These are phyloP conservation scores for Candida glaebosa DNA, from an alignment of 805 yeast genomes.

Conservation along the genomic window DNA sequence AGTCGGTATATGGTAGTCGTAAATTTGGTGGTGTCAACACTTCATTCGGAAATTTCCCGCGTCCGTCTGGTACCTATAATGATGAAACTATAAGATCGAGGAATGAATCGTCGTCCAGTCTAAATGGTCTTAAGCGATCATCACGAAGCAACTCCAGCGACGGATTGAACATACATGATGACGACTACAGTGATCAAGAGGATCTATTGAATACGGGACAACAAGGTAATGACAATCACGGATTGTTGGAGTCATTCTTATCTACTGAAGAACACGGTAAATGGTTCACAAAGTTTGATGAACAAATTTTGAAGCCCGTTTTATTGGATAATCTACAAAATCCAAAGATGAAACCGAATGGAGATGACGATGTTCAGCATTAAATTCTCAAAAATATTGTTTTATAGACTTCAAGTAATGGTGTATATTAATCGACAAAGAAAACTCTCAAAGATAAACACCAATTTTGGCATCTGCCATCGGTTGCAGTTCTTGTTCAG, in stretches of 20 bases:
- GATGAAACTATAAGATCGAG: conserved; percentile 19
- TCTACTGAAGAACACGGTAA: conserved; percentile 70
- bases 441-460: background rate
- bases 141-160: conserved; percentile 15
- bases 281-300: conserved; percentile 94
- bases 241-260: conserved; percentile 39
- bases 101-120: conserved; percentile 26
- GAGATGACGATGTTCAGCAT: conserved; percentile 6
- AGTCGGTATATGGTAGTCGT: conserved; percentile 20
- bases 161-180: conserved; percentile 20
- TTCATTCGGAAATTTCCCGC: conserved; percentile 5
- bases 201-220: conserved; percentile 24
- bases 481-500: conserved; percentile 27
- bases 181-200: conserved; percentile 34
- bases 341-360: conserved; percentile 9
- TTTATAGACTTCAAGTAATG: background rate
- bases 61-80: conserved; percentile 1
- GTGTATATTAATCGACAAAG: background rate
- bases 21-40: conserved; percentile 13
- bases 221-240: conserved; percentile 13
- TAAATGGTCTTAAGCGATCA: conserved; percentile 13
- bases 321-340: conserved; percentile 60
- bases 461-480: background rate
- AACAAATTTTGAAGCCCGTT: conserved; percentile 89
- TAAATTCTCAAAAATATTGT: background rate